These are phyloP conservation scores for Endoconidiophora polonica DNA, from an alignment of 2,329 filamentous ascomycete species.

Conservation along the genomic window DNA sequence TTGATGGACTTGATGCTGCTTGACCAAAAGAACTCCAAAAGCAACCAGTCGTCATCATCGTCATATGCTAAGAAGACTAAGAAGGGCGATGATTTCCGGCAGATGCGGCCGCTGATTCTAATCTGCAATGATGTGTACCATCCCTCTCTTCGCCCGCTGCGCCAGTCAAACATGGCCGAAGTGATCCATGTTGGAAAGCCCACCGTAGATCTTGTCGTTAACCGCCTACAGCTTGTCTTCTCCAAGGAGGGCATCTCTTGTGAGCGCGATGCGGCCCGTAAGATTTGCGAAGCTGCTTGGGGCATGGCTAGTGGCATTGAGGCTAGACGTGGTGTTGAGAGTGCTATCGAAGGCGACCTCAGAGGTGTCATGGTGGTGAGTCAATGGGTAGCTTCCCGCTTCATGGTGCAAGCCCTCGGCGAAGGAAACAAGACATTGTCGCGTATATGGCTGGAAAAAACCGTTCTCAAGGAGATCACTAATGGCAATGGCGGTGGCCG, in stretches of 20 bases:
- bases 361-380: conserved; percentile 72
- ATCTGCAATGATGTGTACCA: conserved; percentile 98
- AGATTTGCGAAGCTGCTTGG: conserved; percentile 70
- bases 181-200: conserved; percentile 85
- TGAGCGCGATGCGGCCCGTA: conserved; percentile 76
- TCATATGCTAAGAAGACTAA: conserved; percentile 32
- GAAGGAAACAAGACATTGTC: conserved; percentile 36
- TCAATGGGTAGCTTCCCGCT: conserved; percentile 67
- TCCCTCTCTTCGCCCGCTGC: conserved; percentile 66
- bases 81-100: conserved; percentile 71
- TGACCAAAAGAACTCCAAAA: conserved; percentile 59
- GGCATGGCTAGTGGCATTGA: conserved; percentile 60
- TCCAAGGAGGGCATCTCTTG: conserved; percentile 76
- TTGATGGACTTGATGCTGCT: conserved; percentile 75
- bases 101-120: conserved; percentile 75
- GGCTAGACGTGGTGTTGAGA: conserved; percentile 49
- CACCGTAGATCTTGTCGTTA: conserved; percentile 68
- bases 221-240: conserved; percentile 68
- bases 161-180: conserved; percentile 74
- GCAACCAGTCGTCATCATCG: conserved; percentile 15
- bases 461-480: conserved; percentile 50
- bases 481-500: conserved; percentile 56
- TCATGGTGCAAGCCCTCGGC: conserved; percentile 33
- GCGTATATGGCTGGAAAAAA: conserved; percentile 58
- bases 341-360: conserved; percentile 55